Percentiles rank a stretch among this genome's conserved stretches.
These are phyloP conservation scores for Pyrenochaeta sp. DNA, from an alignment of 2,329 filamentous ascomycete species.

Conservation along the genomic window DNA sequence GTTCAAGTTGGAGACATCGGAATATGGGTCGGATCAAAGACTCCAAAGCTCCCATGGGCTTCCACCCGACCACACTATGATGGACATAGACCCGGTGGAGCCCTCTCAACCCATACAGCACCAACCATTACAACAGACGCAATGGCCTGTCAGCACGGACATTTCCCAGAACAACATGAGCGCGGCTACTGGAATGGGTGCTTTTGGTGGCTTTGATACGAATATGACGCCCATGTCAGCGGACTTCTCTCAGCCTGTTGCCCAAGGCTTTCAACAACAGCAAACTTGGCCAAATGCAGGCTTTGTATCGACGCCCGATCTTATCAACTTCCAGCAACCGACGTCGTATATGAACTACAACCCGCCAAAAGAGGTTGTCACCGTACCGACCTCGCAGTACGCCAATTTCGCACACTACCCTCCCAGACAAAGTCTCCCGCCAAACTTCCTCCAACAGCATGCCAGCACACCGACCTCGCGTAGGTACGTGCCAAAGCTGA, in stretches of 20 bases:
- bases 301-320: slow-evolving; percentile 46
- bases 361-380: slow-evolving; percentile 41
- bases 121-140: slow-evolving; percentile 36
- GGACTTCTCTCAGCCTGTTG: slow-evolving; percentile 44
- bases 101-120: slow-evolving; percentile 41
- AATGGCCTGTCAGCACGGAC: slow-evolving; percentile 47
- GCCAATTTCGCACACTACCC: slow-evolving; percentile 46
- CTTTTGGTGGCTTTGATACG: slow-evolving; percentile 39
- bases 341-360: slow-evolving; percentile 44
- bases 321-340: slow-evolving; percentile 44
- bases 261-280: slow-evolving; percentile 40
- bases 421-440: slow-evolving; percentile 42
- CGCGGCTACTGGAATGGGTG: slow-evolving; percentile 38
- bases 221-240: slow-evolving; percentile 42
- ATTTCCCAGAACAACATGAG: slow-evolving; percentile 41
- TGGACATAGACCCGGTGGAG: slow-evolving; percentile 49
- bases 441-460: slow-evolving; percentile 41
- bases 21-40: slow-evolving; percentile 37
- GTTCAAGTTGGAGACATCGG: slow-evolving; percentile 46
- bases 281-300: slow-evolving; percentile 45
- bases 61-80: slow-evolving; percentile 42
- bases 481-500: slow-evolving; percentile 45
- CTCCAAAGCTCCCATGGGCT: slow-evolving; percentile 43
- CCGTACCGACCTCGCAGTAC: slow-evolving; percentile 46
- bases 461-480: slow-evolving; percentile 31